Evolutionary conservation across 805 yeast species (phyloP).

Genomic region (Pichia nakasei): DNA sequence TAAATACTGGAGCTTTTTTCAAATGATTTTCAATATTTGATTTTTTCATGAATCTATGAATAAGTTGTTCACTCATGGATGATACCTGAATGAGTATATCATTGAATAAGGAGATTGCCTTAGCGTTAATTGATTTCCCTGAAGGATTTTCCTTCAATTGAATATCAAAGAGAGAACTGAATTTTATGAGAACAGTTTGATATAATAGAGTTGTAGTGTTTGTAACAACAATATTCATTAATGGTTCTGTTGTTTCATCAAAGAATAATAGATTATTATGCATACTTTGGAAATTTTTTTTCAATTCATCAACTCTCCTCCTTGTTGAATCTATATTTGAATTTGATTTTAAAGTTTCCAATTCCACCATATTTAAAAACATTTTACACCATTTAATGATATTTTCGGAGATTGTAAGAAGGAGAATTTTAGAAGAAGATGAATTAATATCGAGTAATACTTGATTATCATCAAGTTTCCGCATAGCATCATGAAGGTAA

Average conservation of each 20-base stretch:
- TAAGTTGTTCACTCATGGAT: slow-evolving; percentile 13
- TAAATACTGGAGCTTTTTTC: slow-evolving; percentile 16
- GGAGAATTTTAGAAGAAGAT: slow-evolving; percentile 19
- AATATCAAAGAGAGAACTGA: slow-evolving; percentile 16
- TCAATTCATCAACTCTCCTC: slow-evolving; percentile 20
- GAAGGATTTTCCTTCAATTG: slow-evolving; percentile 11
- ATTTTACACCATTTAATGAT: slow-evolving; percentile 26
- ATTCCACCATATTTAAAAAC: slow-evolving; percentile 23
- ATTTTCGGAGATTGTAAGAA: slow-evolving; percentile 25
- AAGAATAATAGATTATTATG: slow-evolving; percentile 21
- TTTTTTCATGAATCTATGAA: slow-evolving; percentile 14
- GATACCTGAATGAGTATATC: slow-evolving; percentile 16
- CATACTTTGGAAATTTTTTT: slow-evolving; percentile 20
- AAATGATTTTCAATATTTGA: slow-evolving; percentile 11
- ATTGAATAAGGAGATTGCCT: slow-evolving; percentile 17
- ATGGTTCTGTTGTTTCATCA: slow-evolving; percentile 20
- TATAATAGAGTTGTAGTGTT: slow-evolving; percentile 22
- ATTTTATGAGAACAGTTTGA: slow-evolving; percentile 22
- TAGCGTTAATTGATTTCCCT: slow-evolving; percentile 10
- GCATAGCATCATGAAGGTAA: slow-evolving; percentile 25
- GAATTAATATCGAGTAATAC: slow-evolving; percentile 22
- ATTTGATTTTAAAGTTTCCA: slow-evolving; percentile 16
- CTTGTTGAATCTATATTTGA: slow-evolving; percentile 15
- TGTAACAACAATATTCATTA: slow-evolving; percentile 18
- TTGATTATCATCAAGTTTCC: slow-evolving; percentile 20